A percentile compares a stretch with the other conserved stretches of the same genome.
These are phyloP conservation scores for Sarocladiaceae sp. DNA, from an alignment of 2,329 filamentous ascomycete genomes.

Conservation along the genomic window DNA sequence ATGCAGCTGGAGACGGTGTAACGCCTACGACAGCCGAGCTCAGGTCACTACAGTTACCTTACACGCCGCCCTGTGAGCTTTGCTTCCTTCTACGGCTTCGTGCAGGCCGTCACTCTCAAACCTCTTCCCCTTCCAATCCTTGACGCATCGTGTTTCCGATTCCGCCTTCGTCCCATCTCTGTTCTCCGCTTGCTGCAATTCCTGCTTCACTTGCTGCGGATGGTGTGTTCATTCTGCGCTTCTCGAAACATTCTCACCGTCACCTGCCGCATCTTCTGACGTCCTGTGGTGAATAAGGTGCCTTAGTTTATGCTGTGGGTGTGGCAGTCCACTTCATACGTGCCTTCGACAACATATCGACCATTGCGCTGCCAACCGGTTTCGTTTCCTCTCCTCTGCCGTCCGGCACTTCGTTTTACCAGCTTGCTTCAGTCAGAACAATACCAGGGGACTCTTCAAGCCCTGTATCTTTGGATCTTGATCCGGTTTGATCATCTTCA, in stretches of 20 bases:
- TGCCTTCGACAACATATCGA: not conserved
- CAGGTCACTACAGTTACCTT: not conserved
- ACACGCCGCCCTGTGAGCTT: not conserved
- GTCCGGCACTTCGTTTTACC: slow-evolving; percentile 2
- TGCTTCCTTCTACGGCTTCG: not conserved
- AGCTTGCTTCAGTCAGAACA: not conserved
- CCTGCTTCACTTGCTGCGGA: not conserved
- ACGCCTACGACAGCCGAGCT: too few relatives aligned
- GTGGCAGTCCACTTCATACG: not conserved
- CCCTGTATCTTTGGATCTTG: not conserved
- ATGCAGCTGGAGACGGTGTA: not conserved
- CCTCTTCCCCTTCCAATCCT: not conserved
- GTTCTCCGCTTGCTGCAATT: not conserved
- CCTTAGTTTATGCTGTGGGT: slow-evolving; percentile 3
- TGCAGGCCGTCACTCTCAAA: slow-evolving; percentile 3
- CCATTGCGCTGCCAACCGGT: not conserved
- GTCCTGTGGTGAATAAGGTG: not conserved
- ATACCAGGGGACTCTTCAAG: not conserved
- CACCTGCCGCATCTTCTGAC: slow-evolving; percentile 3
- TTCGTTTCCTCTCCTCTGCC: not conserved
- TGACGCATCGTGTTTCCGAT: slow-evolving; percentile 10
- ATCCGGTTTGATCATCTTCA: not conserved
- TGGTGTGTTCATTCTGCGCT: not conserved
- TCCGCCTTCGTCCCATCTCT: slow-evolving; percentile 7
- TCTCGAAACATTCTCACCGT: slow-evolving; percentile 9